Conservation (phyloP, 1,284 basidiomycete species). For the Singerocomus inundabilis region DNA sequence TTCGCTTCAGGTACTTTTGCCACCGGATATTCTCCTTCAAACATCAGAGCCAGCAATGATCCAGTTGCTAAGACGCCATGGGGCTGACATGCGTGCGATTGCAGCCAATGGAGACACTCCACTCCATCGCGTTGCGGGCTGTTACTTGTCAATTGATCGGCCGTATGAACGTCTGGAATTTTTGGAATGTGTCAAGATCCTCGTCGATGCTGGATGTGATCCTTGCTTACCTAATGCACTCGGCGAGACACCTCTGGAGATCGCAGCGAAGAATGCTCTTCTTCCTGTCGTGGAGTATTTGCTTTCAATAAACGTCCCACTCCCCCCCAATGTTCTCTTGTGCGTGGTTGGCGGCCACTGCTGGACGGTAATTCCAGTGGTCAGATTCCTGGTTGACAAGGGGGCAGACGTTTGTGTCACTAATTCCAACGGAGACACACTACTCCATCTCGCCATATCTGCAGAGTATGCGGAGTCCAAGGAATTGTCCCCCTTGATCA, state of each 20-base stretch:
- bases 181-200: not conserved
- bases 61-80: not conserved
- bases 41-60: not conserved
- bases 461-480: not conserved
- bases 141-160: rapidly evolving
- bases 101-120: not conserved
- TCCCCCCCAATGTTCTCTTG: not conserved
- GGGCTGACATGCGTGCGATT: not conserved
- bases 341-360: not conserved
- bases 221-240: not conserved
- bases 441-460: not conserved
- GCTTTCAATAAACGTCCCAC: not conserved
- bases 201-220: conserved; percentile 4
- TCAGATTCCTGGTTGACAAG: conserved; percentile 8
- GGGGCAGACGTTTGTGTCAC: not conserved
- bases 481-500: not conserved
- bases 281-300: not conserved
- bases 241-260: not conserved
- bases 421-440: not conserved
- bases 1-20: not conserved
- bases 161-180: too few relatives aligned
- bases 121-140: conserved; percentile 1
- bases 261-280: not conserved
- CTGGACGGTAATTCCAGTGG: not conserved
- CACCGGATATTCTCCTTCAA: conserved; percentile 6